Percentiles rank a stretch among this genome's conserved stretches.
Conservation (phyloP, 2,329 filamentous ascomycete species). For the Hymenoscyphus albidus region DNA sequence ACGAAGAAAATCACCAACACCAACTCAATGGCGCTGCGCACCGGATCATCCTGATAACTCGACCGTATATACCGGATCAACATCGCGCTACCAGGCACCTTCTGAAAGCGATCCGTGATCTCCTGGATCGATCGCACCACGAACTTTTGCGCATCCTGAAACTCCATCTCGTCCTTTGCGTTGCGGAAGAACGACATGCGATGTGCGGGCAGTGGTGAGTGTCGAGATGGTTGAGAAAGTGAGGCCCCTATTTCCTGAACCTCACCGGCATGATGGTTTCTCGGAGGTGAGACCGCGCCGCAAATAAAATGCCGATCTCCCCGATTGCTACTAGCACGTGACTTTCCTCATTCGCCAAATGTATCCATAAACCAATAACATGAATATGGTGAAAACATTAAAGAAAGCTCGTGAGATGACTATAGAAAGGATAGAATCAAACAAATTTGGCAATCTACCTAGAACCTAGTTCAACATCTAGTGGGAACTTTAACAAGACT, state of each 20-base stretch:
- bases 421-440: not conserved
- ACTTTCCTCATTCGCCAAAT: not conserved
- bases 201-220: not conserved
- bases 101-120: constrained; percentile 69
- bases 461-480: too few relatives aligned
- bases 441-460: too few relatives aligned
- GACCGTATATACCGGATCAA: constrained; percentile 93
- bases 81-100: constrained; percentile 89
- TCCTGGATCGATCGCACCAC: constrained; percentile 50
- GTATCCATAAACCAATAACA: too few relatives aligned
- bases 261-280: not conserved
- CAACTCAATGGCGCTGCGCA: constrained; percentile 88
- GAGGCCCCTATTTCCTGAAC: constrained; percentile 9
- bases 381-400: too few relatives aligned
- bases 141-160: constrained; percentile 56
- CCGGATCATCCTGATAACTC: constrained; percentile 95
- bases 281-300: not conserved
- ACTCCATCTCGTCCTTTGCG: constrained; percentile 50
- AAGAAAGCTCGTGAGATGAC: not conserved
- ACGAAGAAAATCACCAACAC: constrained; percentile 94
- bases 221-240: not conserved
- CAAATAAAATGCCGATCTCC: not conserved
- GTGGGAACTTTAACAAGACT: too few relatives aligned
- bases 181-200: constrained; percentile 20
- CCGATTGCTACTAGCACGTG: not conserved